phyloP scores from a whole-genome alignment of 495 filamentous ascomycete species.

The Penicillium bovifimosum region DNA sequence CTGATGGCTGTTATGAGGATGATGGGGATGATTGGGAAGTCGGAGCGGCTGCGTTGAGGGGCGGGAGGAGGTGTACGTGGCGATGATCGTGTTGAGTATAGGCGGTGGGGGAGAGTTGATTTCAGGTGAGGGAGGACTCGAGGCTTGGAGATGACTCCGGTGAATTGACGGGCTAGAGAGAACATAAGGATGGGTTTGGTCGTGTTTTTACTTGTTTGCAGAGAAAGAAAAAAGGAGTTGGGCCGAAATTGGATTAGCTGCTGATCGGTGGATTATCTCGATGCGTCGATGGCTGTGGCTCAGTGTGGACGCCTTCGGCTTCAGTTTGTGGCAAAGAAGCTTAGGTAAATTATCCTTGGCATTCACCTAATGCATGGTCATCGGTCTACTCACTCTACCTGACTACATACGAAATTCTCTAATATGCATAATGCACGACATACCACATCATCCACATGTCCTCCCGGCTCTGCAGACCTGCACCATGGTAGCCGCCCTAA shows the following conservation, averaged over 20 bases:
- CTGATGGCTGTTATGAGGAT: slow-evolving; percentile 53
- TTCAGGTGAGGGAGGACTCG: slow-evolving; percentile 7
- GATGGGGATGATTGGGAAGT: slow-evolving; percentile 63
- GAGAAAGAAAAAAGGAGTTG: slow-evolving; percentile 8
- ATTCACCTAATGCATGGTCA: no score
- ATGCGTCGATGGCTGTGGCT: neutral
- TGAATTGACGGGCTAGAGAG: slow-evolving; percentile 8
- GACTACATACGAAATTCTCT: no score
- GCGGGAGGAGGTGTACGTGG: slow-evolving; percentile 22
- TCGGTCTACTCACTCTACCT: no score
- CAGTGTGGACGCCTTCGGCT: neutral
- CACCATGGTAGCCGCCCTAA: no score
- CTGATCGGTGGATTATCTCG: slow-evolving; percentile 1
- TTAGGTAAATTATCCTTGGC: neutral
- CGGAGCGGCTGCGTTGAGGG: slow-evolving; percentile 33
- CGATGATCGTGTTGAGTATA: slow-evolving; percentile 17
- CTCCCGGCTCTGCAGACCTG: no score
- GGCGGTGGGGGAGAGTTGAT: slow-evolving; percentile 11
- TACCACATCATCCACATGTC: no score
- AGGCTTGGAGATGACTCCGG: slow-evolving; percentile 17
- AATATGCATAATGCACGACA: no score
- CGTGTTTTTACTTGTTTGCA: neutral
- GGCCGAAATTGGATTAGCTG: slow-evolving; percentile 21
- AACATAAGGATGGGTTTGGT: slow-evolving; percentile 2
- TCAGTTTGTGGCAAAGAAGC: neutral